These are phyloP conservation scores for Thecaphora thlaspeos DNA, from an alignment of 1,284 basidiomycete genomes.

Conservation along the genomic window DNA sequence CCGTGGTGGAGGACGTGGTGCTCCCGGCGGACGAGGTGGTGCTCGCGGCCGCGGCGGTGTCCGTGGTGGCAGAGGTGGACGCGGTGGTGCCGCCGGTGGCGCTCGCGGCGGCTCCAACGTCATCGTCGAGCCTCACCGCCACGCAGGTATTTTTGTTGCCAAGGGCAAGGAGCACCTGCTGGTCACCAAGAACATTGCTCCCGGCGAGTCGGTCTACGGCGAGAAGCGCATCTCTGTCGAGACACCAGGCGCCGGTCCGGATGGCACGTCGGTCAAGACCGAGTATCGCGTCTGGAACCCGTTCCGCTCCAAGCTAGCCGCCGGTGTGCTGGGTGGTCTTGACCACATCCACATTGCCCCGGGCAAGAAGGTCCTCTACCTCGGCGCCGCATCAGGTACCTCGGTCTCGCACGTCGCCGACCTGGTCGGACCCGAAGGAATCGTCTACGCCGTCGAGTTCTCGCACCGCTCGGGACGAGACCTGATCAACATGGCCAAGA, in stretches of 20 bases:
- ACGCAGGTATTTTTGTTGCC: constrained; percentile 72
- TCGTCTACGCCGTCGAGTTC: constrained; percentile 98
- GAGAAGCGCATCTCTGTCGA: constrained; percentile 71
- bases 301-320: constrained; percentile 94
- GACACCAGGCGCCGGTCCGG: constrained; percentile 64
- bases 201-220: constrained; percentile 96
- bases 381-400: constrained; percentile 93
- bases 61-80: constrained; percentile 43
- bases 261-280: constrained; percentile 73
- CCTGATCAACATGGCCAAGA: constrained; percentile 99
- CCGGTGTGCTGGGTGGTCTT: constrained; percentile 92
- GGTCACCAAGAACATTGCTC: constrained; percentile 95
- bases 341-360: constrained; percentile 91
- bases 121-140: constrained; percentile 91
- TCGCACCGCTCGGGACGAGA: constrained; percentile 94
- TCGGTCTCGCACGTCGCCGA: constrained; percentile 98
- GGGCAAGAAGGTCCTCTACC: constrained; percentile 93
- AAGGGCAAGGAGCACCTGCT: constrained; percentile 84
- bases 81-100: constrained; percentile 53
- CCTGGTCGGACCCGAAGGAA: constrained; percentile 93
- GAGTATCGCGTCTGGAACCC: constrained; percentile 99
- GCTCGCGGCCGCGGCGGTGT: constrained; percentile 43
- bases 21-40: constrained; percentile 38
- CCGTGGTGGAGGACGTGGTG: constrained; percentile 38
- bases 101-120: constrained; percentile 66